Percentiles rank a stretch among this genome's conserved stretches.
phyloP scores from a whole-genome alignment of 176 grass and related monocot species.

The Avena insularis region DNA sequence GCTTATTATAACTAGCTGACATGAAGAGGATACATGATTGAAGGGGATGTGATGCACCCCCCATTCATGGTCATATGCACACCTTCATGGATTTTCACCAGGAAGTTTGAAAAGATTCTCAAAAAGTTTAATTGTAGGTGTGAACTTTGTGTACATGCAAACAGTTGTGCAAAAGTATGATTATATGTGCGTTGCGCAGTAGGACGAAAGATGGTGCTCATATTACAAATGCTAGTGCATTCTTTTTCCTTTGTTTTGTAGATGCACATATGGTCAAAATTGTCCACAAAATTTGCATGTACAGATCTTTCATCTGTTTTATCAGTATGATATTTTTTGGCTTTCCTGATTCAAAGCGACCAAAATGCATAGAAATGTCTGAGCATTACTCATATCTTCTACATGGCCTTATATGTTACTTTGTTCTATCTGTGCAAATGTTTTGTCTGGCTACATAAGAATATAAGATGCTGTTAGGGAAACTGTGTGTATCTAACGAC shows the following conservation, averaged over 20 bases:
- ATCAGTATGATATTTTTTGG: background rate
- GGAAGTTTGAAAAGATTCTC: background rate
- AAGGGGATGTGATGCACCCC: background rate
- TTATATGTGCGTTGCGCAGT: background rate
- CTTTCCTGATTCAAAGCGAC: background rate
- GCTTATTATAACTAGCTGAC: slow-evolving; percentile 6
- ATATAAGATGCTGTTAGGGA: background rate
- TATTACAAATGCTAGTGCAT: background rate
- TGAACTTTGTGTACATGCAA: background rate
- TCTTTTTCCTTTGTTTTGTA: slow-evolving; percentile 1
- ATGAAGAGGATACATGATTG: background rate
- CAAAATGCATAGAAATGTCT: background rate
- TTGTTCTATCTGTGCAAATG: background rate
- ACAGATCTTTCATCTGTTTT: background rate
- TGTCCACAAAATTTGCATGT: background rate
- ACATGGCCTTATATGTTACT: background rate
- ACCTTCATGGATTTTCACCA: background rate
- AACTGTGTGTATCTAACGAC: slow-evolving; percentile 30
- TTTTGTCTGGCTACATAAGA: slow-evolving; percentile 1
- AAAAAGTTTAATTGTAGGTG: background rate
- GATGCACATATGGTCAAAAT: background rate
- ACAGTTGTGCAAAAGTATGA: background rate
- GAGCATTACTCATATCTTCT: background rate
- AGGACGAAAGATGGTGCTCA: background rate
- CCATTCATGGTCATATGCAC: background rate